phyloP scores from a whole-genome alignment of 2,329 filamentous ascomycete genomes.

The Fusarium citri region DNA sequence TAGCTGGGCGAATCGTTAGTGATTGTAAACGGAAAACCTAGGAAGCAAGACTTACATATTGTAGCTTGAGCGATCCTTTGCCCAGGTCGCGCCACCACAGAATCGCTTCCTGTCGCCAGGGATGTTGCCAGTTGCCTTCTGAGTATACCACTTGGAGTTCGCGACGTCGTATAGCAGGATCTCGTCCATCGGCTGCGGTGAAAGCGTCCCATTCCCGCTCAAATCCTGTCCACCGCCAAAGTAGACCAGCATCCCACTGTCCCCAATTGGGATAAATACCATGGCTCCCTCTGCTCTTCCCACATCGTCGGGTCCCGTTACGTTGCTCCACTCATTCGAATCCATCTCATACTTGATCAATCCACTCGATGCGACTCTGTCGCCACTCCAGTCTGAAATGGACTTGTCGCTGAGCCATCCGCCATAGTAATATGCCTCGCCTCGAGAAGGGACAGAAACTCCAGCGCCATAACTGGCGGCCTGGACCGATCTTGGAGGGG shows the following conservation, averaged over 20 bases:
- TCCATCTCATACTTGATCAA: slow-evolving; percentile 13
- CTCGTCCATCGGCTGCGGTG: slow-evolving; percentile 2
- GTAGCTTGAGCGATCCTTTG: slow-evolving; percentile 9
- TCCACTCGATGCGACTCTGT: background rate
- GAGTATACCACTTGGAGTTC: slow-evolving; percentile 8
- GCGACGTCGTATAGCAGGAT: slow-evolving; percentile 4
- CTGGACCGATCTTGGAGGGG: background rate
- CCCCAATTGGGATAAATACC: background rate
- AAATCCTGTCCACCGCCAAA: slow-evolving; percentile 2
- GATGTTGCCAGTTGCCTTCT: background rate
- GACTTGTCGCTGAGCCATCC: slow-evolving; percentile 6
- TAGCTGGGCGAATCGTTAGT: background rate
- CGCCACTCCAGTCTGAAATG: background rate
- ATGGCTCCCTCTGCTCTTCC: slow-evolving; percentile 1
- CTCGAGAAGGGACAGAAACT: background rate
- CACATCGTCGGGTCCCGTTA: background rate
- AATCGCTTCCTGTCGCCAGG: background rate
- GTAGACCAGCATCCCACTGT: slow-evolving; percentile 8
- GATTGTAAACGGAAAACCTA: rapidly evolving
- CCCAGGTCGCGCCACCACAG: slow-evolving; percentile 11
- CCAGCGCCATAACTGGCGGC: slow-evolving; percentile 10
- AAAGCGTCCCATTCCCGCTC: background rate
- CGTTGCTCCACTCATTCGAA: slow-evolving; percentile 2
- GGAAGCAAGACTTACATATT: background rate
- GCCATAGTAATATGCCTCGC: slow-evolving; percentile 10